Evolutionary conservation across 169 alveolate species (phyloP), one percentile per base, ranked within the genome.

Genomic region (Plasmodium inui): DNA sequence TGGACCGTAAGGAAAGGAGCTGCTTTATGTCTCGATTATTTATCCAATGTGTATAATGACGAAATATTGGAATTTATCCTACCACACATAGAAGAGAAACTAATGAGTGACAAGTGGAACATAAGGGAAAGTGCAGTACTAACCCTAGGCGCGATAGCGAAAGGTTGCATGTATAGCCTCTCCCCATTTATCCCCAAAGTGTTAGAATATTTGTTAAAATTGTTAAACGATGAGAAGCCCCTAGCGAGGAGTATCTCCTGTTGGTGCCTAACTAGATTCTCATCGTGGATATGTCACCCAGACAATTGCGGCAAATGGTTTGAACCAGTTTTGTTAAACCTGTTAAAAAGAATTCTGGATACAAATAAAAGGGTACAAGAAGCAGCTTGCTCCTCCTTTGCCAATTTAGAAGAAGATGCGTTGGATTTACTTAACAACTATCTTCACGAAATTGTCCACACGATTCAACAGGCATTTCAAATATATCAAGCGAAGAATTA

Each of bases 351-450:
- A 17, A 96, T 98, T 88, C 84, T 97, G 44, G 99, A 98, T 88
- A 94, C 97, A 41, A 98, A 97, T 95, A 98, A 98, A 83, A 89
- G 98, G n/a, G 99, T 98, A 30, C 99, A 98, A 92, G 99, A 98
- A 94, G 98, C 99, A 0, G 99, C 99, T 1, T 98, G 99, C 94
- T 96, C 98, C 39, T 98, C 99, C 55, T 95, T 97, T 76, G 98
- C 99, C 17, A 94, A 98, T 34, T 92, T 98, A 61, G 98, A 97
- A 30, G 99, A 98, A 73, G 97, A 93, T 12, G 96, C 98, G 30
- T 78, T 96, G 14, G 93, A 88, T 30, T 96, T 84, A 34, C 93
- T 98, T 22, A 61, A 83, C 67, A 98, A 97, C 12, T 96, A 93
- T 82, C 82, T 97, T 26, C 97, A 96, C 30, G 96, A 90, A 41